phyloP scores from a whole-genome alignment of 1,284 basidiomycete species.

The Pascua sp. region DNA sequence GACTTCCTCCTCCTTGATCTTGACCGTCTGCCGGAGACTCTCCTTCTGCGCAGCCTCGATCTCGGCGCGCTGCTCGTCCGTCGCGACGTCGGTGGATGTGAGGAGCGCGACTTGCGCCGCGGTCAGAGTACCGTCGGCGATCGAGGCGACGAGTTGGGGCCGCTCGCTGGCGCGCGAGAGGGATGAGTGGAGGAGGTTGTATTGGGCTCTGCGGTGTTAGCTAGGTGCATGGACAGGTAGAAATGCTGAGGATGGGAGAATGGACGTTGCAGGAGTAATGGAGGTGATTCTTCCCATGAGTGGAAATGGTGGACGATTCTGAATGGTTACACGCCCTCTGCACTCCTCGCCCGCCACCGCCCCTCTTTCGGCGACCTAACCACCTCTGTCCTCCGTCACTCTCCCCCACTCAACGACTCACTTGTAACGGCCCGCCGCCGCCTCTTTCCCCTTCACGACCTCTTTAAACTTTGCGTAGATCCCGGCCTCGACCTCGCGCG shows the following conservation, averaged over 20 bases:
- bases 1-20: constrained; percentile 22
- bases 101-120: constrained; percentile 34
- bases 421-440: constrained; percentile 40
- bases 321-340: too few species aligned
- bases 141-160: constrained; percentile 21
- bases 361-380: too few species aligned
- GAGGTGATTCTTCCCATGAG: too few species aligned
- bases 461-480: constrained; percentile 39
- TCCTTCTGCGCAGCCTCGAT: constrained; percentile 32
- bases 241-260: too few species aligned
- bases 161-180: constrained; percentile 28
- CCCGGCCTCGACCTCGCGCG: constrained; percentile 28
- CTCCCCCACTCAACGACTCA: constrained; percentile 19
- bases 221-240: neutral
- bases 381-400: neutral
- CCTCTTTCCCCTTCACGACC: constrained; percentile 32
- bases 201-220: constrained; percentile 35
- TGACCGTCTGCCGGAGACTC: constrained; percentile 35
- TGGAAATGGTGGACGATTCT: too few species aligned
- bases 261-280: too few species aligned
- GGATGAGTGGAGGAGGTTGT: constrained; percentile 35
- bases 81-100: constrained; percentile 36
- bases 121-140: constrained; percentile 18
- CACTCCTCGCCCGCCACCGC: too few species aligned
- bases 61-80: constrained; percentile 32